phyloP scores from a whole-genome alignment of 2,329 filamentous ascomycete genomes.

The Fragosphaeria purpurea region DNA sequence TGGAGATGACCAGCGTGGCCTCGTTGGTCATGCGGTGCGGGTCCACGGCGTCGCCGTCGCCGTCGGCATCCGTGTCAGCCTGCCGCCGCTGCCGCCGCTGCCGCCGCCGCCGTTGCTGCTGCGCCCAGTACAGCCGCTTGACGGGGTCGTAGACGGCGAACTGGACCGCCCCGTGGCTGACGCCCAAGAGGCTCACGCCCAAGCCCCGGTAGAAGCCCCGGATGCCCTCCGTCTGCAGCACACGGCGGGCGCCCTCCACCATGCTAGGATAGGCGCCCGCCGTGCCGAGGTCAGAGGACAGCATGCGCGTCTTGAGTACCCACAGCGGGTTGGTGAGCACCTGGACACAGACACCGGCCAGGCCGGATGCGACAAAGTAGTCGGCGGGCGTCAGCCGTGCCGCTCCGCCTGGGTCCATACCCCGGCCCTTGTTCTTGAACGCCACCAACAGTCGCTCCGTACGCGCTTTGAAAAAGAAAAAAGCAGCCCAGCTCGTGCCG shows the following conservation, averaged over 20 bases:
- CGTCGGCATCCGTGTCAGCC: constrained; percentile 7
- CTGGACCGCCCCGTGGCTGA: constrained; percentile 86
- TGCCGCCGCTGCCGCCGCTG: neutral
- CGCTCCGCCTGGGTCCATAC: constrained; percentile 4
- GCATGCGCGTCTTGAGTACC: constrained; percentile 97
- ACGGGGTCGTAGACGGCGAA: constrained; percentile 86
- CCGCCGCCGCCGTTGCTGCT: constrained; percentile 4
- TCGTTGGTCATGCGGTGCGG: constrained; percentile 49
- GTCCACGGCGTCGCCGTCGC: neutral
- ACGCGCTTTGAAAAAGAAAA: constrained; percentile 68
- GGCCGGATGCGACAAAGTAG: constrained; percentile 71
- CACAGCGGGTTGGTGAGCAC: constrained; percentile 89
- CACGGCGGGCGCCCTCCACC: constrained; percentile 54
- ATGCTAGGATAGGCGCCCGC: constrained; percentile 76
- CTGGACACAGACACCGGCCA: constrained; percentile 63
- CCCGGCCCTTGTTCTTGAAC: constrained; percentile 21
- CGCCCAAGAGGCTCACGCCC: constrained; percentile 71
- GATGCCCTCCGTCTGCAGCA: constrained; percentile 62
- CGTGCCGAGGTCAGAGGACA: constrained; percentile 66
- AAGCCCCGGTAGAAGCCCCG: constrained; percentile 82
- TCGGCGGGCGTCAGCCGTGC: constrained; percentile 48
- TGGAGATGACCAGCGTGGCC: constrained; percentile 73
- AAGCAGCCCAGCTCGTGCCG: constrained; percentile 79
- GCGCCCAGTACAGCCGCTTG: constrained; percentile 45
- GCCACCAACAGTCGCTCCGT: constrained; percentile 37